Conservation (phyloP, 805 yeast species). For the Candida coleopterorum region DNA sequence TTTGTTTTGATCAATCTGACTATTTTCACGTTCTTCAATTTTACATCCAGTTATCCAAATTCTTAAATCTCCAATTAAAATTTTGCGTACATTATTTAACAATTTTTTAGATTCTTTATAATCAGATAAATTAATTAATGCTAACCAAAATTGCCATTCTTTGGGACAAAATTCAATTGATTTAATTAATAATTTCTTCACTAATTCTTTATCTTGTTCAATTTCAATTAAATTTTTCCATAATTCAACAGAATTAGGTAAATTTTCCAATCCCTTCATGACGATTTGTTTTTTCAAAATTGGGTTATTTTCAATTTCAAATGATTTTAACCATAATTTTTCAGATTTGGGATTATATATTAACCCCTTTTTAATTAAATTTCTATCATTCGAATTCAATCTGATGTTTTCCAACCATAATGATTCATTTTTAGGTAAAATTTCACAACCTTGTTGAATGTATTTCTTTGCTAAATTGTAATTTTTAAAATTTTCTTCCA, state of each 20-base stretch:
- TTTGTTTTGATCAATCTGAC: slow-evolving; percentile 38
- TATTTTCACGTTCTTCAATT: slow-evolving; percentile 55
- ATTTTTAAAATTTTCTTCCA: slow-evolving; percentile 65
- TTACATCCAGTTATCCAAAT: slow-evolving; percentile 71
- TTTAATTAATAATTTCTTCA: slow-evolving; percentile 49
- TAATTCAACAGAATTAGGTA: slow-evolving; percentile 53
- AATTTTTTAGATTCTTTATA: slow-evolving; percentile 48
- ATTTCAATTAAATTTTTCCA: slow-evolving; percentile 65
- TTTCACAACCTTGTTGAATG: slow-evolving; percentile 70
- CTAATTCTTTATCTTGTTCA: slow-evolving; percentile 51
- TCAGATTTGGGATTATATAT: slow-evolving; percentile 50
- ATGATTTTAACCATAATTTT: slow-evolving; percentile 69
- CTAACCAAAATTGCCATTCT: slow-evolving; percentile 63
- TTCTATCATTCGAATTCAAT: slow-evolving; percentile 45
- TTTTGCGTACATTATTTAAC: slow-evolving; percentile 57
- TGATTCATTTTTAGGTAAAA: slow-evolving; percentile 61
- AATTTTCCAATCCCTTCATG: slow-evolving; percentile 64
- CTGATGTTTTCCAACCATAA: slow-evolving; percentile 81
- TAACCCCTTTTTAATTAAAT: slow-evolving; percentile 64
- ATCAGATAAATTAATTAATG: slow-evolving; percentile 44
- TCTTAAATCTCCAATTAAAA: slow-evolving; percentile 40
- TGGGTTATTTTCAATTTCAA: slow-evolving; percentile 56
- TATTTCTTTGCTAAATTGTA: slow-evolving; percentile 51
- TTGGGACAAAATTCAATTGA: slow-evolving; percentile 68
- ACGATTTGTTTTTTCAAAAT: slow-evolving; percentile 52